Evolutionary conservation across 2,329 filamentous ascomycete genomes (phyloP).

Genomic region (Botryotinia convoluta): DNA sequence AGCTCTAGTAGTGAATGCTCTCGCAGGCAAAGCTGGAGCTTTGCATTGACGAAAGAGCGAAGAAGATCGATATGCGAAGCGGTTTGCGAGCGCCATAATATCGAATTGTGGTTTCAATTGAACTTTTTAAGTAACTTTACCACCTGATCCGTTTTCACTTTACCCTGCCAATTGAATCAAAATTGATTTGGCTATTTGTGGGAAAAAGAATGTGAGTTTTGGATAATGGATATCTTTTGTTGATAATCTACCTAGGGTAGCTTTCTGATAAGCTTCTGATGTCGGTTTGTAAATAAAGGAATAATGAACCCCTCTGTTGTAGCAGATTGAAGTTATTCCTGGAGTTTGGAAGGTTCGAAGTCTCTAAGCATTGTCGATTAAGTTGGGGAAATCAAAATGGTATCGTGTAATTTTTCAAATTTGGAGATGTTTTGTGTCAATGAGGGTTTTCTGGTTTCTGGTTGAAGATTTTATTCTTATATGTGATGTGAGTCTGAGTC

Average conservation of each 20-base stretch:
- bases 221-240: conserved; percentile 1
- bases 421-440: not conserved
- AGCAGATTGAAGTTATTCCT: conserved; percentile 27
- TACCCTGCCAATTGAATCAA: conserved; percentile 19
- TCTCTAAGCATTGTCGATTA: conserved; percentile 34
- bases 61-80: conserved; percentile 35
- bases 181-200: conserved; percentile 4
- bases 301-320: conserved; percentile 18
- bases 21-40: conserved; percentile 27
- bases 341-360: conserved; percentile 35
- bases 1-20: conserved; percentile 36
- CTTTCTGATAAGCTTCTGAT: conserved; percentile 16
- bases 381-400: conserved; percentile 19
- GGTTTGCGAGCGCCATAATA: conserved; percentile 39
- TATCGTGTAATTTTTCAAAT: not conserved
- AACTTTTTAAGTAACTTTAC: conserved; percentile 15
- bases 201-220: conserved; percentile 17
- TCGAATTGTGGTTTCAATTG: conserved; percentile 29
- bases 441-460: not conserved
- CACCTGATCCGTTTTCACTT: conserved; percentile 24
- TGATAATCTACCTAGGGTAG: conserved; percentile 13
- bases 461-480: not conserved
- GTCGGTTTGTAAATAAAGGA: conserved; percentile 20
- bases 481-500: conserved; percentile 11
- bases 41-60: conserved; percentile 37